A percentile compares a stretch with the other conserved stretches of the same genome.
phyloP scores from a whole-genome alignment of 2,329 filamentous ascomycete genomes.

The Pestalotiopsis sp. region DNA sequence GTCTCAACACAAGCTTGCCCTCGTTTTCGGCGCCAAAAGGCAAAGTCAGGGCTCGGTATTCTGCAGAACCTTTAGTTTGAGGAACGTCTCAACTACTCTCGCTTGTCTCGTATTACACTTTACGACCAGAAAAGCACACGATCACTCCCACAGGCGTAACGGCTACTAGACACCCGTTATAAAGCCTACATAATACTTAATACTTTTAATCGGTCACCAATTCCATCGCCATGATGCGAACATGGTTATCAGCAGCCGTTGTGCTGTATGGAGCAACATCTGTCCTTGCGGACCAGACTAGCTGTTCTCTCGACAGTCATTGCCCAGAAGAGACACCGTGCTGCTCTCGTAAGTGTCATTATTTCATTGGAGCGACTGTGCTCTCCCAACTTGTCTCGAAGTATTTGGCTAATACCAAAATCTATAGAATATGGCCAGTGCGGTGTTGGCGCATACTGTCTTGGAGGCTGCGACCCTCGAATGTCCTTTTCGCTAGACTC shows the following conservation, averaged over 20 bases:
- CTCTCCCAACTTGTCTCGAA: not conserved
- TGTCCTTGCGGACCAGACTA: slow-evolving; percentile 37
- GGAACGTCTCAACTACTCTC: not conserved
- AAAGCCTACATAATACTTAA: slow-evolving; percentile 1
- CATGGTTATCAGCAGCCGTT: slow-evolving; percentile 35
- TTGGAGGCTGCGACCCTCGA: slow-evolving; percentile 91
- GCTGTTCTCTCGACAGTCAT: slow-evolving; percentile 54
- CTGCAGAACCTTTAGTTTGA: too few relatives aligned
- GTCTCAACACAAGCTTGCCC: not conserved
- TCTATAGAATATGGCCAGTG: slow-evolving; percentile 84
- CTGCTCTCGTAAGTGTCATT: slow-evolving; percentile 71
- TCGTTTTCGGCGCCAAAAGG: not conserved
- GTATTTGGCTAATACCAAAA: not conserved
- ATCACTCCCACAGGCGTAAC: not conserved
- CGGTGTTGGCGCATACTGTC: slow-evolving; percentile 90
- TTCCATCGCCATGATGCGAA: slow-evolving; percentile 30
- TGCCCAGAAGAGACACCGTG: slow-evolving; percentile 77
- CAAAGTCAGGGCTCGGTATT: not conserved
- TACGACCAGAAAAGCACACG: not conserved
- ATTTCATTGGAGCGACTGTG: not conserved
- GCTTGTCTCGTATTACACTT: not conserved
- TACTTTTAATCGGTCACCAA: not conserved
- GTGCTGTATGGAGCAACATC: slow-evolving; percentile 42
- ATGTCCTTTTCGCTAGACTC: slow-evolving; percentile 82
- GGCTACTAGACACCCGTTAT: not conserved